Percentiles rank a stretch among this genome's conserved stretches.
Conservation (phyloP, 1,139 yeast genomes). For the Zygotorulaspora mrakii region DNA sequence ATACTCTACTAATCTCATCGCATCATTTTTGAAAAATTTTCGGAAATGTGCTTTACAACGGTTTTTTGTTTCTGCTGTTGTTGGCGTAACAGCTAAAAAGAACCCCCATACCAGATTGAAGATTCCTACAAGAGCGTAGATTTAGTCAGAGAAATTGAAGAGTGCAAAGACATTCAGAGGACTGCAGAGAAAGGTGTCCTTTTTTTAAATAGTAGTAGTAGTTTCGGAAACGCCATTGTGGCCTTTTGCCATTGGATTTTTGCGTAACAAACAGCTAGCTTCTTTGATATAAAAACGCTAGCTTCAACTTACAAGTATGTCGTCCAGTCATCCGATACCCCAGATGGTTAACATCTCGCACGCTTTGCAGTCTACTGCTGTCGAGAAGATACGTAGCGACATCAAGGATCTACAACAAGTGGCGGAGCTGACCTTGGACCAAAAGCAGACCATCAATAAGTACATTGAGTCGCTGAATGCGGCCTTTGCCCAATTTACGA, state of each 20-base stretch:
- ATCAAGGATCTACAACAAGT: constrained; percentile 21
- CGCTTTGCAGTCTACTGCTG: constrained; percentile 31
- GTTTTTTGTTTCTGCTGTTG: not conserved
- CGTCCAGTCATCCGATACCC: constrained; percentile 25
- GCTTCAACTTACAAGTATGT: constrained; percentile 13
- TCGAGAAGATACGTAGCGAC: constrained; percentile 31
- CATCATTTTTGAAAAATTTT: constrained; percentile 1
- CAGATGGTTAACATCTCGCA: constrained; percentile 34
- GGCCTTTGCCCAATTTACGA: constrained; percentile 28
- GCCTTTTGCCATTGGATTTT: not conserved
- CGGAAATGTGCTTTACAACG: constrained; percentile 1
- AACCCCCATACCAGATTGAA: not conserved
- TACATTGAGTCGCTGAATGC: constrained; percentile 26
- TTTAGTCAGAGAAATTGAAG: not conserved
- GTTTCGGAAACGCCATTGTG: not conserved
- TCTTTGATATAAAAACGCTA: not conserved
- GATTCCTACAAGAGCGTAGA: not conserved
- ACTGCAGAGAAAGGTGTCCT: not conserved
- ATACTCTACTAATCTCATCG: not conserved
- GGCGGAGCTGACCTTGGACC: constrained; percentile 18
- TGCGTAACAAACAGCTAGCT: not conserved
- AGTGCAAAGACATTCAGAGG: not conserved
- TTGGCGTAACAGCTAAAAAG: not conserved
- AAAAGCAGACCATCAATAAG: constrained; percentile 21
- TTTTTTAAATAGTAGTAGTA: constrained; percentile 1